phyloP scores from a whole-genome alignment of 257 asterid species.

The Solanum pimpinellifolium region DNA sequence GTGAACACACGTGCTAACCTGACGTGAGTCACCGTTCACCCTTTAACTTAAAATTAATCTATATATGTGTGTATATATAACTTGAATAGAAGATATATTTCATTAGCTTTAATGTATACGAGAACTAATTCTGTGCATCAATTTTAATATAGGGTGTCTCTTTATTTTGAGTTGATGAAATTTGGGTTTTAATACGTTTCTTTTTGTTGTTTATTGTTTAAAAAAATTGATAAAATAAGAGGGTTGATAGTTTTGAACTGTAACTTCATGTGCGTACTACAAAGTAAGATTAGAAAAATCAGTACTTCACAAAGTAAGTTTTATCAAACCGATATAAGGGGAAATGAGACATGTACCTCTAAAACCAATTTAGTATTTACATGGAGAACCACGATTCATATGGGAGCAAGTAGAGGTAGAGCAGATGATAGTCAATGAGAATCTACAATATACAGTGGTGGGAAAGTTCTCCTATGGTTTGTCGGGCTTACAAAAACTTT shows the following conservation, averaged over 20 bases:
- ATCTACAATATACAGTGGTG: no score
- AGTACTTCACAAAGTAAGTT: neutral
- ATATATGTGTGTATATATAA: no score
- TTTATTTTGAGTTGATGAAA: neutral
- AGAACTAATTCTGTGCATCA: neutral
- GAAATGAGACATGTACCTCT: no score
- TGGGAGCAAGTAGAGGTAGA: no score
- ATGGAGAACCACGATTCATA: no score
- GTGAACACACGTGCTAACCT: neutral
- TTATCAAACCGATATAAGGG: no score
- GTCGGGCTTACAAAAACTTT: no score
- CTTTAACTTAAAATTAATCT: neutral
- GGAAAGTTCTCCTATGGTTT: no score
- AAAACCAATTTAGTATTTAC: no score
- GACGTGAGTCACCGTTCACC: neutral
- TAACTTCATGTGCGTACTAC: no score
- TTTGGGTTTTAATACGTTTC: no score
- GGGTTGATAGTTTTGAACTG: neutral
- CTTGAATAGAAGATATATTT: neutral
- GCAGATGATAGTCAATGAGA: no score
- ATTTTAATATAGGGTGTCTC: neutral
- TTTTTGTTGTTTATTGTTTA: neutral
- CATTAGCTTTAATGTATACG: neutral
- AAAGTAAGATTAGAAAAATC: neutral
- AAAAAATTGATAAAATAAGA: neutral